phyloP scores from a whole-genome alignment of 805 yeast species.

The Suhomyces tanzawaensis region DNA sequence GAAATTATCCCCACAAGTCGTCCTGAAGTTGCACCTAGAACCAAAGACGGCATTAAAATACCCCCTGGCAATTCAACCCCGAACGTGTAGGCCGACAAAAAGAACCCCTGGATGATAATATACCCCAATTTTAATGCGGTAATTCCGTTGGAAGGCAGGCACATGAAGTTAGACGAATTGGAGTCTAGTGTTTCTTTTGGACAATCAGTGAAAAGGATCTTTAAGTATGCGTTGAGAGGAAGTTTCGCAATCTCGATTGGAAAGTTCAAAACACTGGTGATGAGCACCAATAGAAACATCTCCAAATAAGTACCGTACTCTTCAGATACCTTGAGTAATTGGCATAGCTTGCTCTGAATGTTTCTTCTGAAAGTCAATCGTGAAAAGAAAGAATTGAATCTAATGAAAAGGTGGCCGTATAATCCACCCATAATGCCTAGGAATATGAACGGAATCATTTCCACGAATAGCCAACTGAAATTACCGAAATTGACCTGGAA shows the following conservation, averaged over 20 bases:
- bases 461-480: conserved; percentile 70
- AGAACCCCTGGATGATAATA: conserved; percentile 49
- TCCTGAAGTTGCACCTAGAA: conserved; percentile 60
- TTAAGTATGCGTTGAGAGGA: conserved; percentile 55
- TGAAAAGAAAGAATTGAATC: conserved; percentile 38
- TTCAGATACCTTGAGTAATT: conserved; percentile 13
- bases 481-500: conserved; percentile 67
- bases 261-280: conserved; percentile 56
- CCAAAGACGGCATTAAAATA: conserved; percentile 59
- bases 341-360: conserved; percentile 21
- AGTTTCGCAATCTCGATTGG: conserved; percentile 53
- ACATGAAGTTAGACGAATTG: conserved; percentile 35
- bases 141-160: conserved; percentile 24
- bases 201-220: conserved; percentile 72
- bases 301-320: conserved; percentile 42
- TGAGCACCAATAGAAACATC: conserved; percentile 43
- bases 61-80: conserved; percentile 73
- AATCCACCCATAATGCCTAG: conserved; percentile 71
- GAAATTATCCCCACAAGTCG: conserved; percentile 53
- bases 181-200: conserved; percentile 15
- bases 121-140: conserved; percentile 31
- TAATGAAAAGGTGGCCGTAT: conserved; percentile 55
- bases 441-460: conserved; percentile 66
- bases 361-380: conserved; percentile 32
- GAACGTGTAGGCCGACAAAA: conserved; percentile 65